These are phyloP conservation scores for Aphanomyces invadans DNA, from an alignment of 352 stramenopile species.

Conservation along the genomic window DNA sequence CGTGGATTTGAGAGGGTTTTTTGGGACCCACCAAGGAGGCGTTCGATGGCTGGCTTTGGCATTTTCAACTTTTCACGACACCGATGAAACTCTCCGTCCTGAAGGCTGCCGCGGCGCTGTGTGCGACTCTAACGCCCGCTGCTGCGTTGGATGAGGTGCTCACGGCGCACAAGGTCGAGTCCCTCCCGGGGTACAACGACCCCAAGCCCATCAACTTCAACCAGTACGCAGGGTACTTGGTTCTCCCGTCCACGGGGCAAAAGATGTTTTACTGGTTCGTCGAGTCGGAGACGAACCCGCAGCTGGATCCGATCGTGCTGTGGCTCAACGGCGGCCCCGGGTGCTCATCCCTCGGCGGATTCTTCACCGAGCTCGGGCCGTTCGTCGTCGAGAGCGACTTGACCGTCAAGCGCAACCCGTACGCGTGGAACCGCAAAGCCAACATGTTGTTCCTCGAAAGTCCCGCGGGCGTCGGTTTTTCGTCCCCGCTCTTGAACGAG, in stretches of 20 bases:
- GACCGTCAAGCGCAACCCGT: conserved; percentile 56
- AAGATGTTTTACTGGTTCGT: conserved; percentile 66
- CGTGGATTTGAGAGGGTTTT: too few species aligned
- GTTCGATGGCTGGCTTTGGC: too few species aligned
- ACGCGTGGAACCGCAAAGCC: conserved; percentile 81
- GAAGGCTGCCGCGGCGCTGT: background rate
- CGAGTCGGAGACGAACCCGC: conserved; percentile 41
- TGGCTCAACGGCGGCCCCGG: conserved; percentile 90
- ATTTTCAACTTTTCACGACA: background rate
- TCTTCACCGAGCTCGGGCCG: conserved; percentile 76
- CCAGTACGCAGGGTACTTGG: conserved; percentile 51
- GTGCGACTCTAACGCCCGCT: background rate
- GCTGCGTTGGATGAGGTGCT: conserved; percentile 31
- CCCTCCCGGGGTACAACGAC: conserved; percentile 41
- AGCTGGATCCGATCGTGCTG: conserved; percentile 70
- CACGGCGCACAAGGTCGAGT: conserved; percentile 43
- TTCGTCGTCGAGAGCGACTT: conserved; percentile 48
- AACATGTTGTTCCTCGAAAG: conserved; percentile 88
- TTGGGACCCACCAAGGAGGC: too few species aligned
- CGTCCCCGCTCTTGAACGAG: conserved; percentile 37
- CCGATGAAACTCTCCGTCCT: background rate
- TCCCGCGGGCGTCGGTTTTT: conserved; percentile 81
- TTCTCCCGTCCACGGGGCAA: conserved; percentile 40
- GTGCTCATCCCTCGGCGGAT: conserved; percentile 70
- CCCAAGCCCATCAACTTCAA: conserved; percentile 37